Percentiles rank a stretch among this genome's conserved stretches.
phyloP scores from a whole-genome alignment of 2,329 filamentous ascomycete genomes.

The Ceratocystis smalleyi region DNA sequence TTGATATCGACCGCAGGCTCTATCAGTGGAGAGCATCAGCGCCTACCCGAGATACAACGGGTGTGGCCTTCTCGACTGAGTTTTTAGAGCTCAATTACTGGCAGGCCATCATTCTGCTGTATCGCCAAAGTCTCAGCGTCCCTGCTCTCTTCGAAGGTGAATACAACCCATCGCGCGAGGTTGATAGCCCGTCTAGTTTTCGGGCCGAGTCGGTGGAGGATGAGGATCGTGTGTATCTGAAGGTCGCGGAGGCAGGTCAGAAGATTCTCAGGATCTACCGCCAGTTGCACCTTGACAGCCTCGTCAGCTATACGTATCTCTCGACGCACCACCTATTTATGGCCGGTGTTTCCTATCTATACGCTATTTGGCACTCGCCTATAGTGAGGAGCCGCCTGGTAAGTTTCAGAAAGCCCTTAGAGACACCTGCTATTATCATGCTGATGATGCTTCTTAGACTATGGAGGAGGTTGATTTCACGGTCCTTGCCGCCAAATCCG shows the following conservation, averaged over 20 bases:
- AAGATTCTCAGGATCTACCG: constrained; percentile 83
- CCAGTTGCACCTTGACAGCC: constrained; percentile 68
- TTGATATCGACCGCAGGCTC: constrained; percentile 69
- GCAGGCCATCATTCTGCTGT: constrained; percentile 93
- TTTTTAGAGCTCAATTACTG: constrained; percentile 94
- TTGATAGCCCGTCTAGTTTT: constrained; percentile 43
- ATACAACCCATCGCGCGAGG: constrained; percentile 48
- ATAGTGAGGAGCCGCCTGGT: constrained; percentile 74
- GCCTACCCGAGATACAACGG: constrained; percentile 61
- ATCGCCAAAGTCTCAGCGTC: constrained; percentile 76
- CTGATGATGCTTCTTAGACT: constrained; percentile 35
- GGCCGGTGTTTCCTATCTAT: constrained; percentile 90
- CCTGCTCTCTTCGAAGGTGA: constrained; percentile 74
- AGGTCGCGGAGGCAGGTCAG: constrained; percentile 88
- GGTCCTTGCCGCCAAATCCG: constrained; percentile 79
- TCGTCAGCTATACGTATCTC: constrained; percentile 92
- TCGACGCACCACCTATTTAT: constrained; percentile 95
- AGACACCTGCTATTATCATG: background rate
- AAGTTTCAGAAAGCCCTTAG: constrained; percentile 27
- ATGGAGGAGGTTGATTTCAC: constrained; percentile 98
- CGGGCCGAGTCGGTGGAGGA: constrained; percentile 57
- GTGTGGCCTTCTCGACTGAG: constrained; percentile 75
- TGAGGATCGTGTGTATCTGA: constrained; percentile 81
- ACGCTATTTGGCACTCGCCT: constrained; percentile 92
- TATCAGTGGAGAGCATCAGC: constrained; percentile 76